Evolutionary conservation across 495 filamentous ascomycete genomes (phyloP), one percentile per base, ranked within the genome.

Genomic region (Penicillium subrubescens): DNA sequence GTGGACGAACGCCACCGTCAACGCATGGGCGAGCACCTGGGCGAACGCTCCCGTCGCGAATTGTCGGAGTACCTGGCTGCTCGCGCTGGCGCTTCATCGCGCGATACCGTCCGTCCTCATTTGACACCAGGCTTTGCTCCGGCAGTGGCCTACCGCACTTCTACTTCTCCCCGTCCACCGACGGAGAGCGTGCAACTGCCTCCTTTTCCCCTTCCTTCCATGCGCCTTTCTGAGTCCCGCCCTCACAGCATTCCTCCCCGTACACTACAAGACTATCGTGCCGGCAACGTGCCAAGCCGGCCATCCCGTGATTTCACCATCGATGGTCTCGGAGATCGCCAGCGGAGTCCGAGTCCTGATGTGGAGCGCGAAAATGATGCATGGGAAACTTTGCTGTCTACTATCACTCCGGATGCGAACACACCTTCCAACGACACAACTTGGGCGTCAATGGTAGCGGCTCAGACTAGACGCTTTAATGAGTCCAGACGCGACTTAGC

Each of bases 271-370:
- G 68, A 74, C 35, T 65, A 73, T 46, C 76, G 73, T n/a, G 69
- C 66, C 19, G 63, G 67, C 23, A 68, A 67, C 39, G 65, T 71
- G n/a, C 60, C 65, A 41, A 65, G 33, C n/a, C 59, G 69, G 44
- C 59, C 61, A 17, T 57, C 31, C 52, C 68, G 67, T 19, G 76
- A 75, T 15, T 41, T 74, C 8, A 52, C 58, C 43, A 68, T 89
- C 6, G 89, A 94, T 78, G 93, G 93, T 15, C 82, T 96, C 33
- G 93, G 92, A 17, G 92, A 96, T 74, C 88, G 92, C 43, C 87
- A 92, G 60, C 86, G 92, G 46, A 96, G 92, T 70, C 79, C 90
- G 56, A 94, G 90, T 73, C 90, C 92, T 3, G 89, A 91, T 53
- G 86, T 77, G 37, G 87, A 80, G 17, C 73, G 87, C 51, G 72